These are phyloP conservation scores for Dactylellina drechsleri DNA, from an alignment of 2,329 filamentous ascomycete species.

Conservation along the genomic window DNA sequence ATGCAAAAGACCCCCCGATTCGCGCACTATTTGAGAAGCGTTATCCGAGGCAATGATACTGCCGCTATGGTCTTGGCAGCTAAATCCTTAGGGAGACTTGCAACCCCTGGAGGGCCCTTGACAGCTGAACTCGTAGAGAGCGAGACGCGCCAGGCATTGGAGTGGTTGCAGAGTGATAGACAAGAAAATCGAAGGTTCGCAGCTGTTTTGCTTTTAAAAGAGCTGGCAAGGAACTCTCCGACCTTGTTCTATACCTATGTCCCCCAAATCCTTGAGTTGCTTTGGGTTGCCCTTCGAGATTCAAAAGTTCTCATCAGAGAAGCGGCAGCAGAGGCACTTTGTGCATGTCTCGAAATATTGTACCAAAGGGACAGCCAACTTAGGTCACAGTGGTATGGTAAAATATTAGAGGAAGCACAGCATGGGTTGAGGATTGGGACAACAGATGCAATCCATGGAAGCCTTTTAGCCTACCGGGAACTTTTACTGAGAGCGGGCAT, in stretches of 20 bases:
- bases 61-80: conserved; percentile 90
- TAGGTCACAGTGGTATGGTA: conserved; percentile 86
- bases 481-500: conserved; percentile 93
- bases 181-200: conserved; percentile 93
- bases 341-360: conserved; percentile 95
- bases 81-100: conserved; percentile 86
- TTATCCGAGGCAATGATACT: conserved; percentile 89
- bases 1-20: conserved; percentile 95
- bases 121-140: conserved; percentile 96
- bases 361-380: conserved; percentile 88
- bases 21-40: conserved; percentile 85
- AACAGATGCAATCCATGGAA: conserved; percentile 91
- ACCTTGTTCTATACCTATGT: conserved; percentile 97
- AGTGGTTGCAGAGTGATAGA: conserved; percentile 95
- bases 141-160: conserved; percentile 93
- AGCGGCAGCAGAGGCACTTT: conserved; percentile 90
- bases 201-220: conserved; percentile 87
- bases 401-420: conserved; percentile 87
- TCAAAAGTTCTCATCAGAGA: conserved; percentile 89
- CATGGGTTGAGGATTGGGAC: conserved; percentile 81
- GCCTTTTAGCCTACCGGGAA: conserved; percentile 89
- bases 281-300: conserved; percentile 94
- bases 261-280: conserved; percentile 91
- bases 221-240: conserved; percentile 89
- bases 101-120: conserved; percentile 88